A percentile compares a stretch with the other conserved stretches of the same genome.
phyloP scores from a whole-genome alignment of 495 filamentous ascomycete species.

The Sabuloglossum arenarium region DNA sequence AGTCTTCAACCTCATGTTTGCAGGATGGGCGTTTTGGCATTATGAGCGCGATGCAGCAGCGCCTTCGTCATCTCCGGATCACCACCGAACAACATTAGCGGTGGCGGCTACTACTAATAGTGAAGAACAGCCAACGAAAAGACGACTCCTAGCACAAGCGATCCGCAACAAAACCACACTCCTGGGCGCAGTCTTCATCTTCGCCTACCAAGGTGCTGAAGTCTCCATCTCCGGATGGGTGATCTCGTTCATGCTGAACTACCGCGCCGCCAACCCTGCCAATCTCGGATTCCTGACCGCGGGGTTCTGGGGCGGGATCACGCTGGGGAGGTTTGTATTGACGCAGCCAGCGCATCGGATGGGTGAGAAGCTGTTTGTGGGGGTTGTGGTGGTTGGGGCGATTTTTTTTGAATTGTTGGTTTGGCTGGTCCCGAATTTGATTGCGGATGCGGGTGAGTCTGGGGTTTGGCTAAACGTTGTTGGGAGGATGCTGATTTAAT shows the following conservation, averaged over 20 bases:
- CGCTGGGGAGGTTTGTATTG: constrained; percentile 47
- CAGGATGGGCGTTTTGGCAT: constrained; percentile 37
- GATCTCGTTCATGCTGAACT: constrained; percentile 53
- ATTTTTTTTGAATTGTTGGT: constrained; percentile 47
- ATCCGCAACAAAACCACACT: constrained; percentile 40
- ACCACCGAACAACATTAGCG: constrained; percentile 9
- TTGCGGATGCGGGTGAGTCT: constrained; percentile 34
- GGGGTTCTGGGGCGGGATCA: constrained; percentile 71
- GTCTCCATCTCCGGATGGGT: constrained; percentile 63
- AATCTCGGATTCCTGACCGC: constrained; percentile 61
- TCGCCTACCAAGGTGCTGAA: constrained; percentile 64
- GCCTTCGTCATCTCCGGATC: constrained; percentile 3
- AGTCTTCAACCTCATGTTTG: constrained; percentile 24
- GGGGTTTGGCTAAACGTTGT: neutral
- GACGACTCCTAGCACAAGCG: constrained; percentile 20
- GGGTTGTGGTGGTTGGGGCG: constrained; percentile 34
- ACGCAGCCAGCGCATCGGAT: constrained; percentile 37
- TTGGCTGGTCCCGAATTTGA: constrained; percentile 52
- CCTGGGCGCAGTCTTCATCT: constrained; percentile 55
- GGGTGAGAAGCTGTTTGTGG: constrained; percentile 48
- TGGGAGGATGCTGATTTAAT: constrained; percentile 7
- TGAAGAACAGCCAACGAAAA: constrained; percentile 9
- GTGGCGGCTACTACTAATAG: neutral
- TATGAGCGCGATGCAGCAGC: constrained; percentile 26
- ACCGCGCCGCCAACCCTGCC: constrained; percentile 41